Evolutionary conservation across 2,329 filamentous ascomycete genomes (phyloP).

Genomic region (Colletotrichum higginsianum): DNA sequence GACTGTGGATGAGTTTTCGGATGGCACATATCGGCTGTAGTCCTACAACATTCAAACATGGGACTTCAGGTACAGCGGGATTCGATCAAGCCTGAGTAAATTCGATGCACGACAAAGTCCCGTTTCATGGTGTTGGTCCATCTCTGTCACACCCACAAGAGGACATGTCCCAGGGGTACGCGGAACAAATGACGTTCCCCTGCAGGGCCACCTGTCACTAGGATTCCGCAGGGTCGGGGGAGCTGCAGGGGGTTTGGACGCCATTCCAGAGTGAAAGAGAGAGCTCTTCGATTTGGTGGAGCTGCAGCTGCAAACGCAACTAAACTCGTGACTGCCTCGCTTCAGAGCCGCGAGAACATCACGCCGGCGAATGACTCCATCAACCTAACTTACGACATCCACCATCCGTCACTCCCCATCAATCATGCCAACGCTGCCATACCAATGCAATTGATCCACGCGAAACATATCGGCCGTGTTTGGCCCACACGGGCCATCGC

Average conservation of each 20-base stretch:
- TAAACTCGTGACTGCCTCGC: not conserved
- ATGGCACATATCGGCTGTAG: not conserved
- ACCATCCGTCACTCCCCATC: constrained; percentile 1
- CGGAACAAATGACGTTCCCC: constrained; percentile 40
- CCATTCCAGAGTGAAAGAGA: constrained; percentile 14
- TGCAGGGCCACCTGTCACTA: constrained; percentile 36
- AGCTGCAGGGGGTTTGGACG: constrained; percentile 39
- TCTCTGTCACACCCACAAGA: constrained; percentile 27
- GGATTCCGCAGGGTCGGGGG: constrained; percentile 25
- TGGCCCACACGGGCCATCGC: constrained; percentile 33
- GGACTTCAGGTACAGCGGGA: not conserved
- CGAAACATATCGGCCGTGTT: constrained; percentile 46
- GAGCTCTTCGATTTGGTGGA: constrained; percentile 39
- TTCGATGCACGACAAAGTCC: constrained; percentile 3
- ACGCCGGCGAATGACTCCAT: constrained; percentile 19
- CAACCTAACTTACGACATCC: constrained; percentile 6
- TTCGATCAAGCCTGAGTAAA: not conserved
- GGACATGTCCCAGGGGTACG: constrained; percentile 32
- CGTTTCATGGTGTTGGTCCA: constrained; percentile 21
- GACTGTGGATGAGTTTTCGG: too few species aligned
- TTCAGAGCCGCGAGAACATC: constrained; percentile 14
- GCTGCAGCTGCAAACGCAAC: constrained; percentile 35
- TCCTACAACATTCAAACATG: not conserved
- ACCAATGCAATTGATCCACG: constrained; percentile 50
- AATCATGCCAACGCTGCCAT: constrained; percentile 44